Percentiles rank a stretch among this genome's conserved stretches.
Evolutionary conservation across 805 yeast species (phyloP).

Genomic region (Yamadazyma philogaea): DNA sequence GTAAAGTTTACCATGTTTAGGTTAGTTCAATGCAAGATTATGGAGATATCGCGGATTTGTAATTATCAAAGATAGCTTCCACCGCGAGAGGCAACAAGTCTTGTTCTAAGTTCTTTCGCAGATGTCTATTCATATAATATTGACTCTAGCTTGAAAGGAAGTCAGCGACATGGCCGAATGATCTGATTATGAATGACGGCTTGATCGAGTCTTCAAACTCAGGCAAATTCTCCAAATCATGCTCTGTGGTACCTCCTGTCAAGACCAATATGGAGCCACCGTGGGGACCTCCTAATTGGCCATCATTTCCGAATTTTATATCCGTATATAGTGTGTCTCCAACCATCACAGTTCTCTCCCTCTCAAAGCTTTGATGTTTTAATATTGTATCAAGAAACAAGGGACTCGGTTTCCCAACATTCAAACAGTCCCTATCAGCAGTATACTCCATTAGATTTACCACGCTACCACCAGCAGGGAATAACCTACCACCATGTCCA

Average conservation of each 20-base stretch:
- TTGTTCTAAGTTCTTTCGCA: no score
- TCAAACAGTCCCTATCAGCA: slow-evolving; percentile 28
- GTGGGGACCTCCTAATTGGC: slow-evolving; percentile 27
- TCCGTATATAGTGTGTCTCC: slow-evolving; percentile 44
- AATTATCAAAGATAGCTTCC: not conserved
- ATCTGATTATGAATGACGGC: slow-evolving; percentile 31
- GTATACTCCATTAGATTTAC: slow-evolving; percentile 38
- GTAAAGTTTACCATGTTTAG: slow-evolving; percentile 53
- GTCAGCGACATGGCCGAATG: slow-evolving; percentile 27
- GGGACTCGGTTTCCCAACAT: slow-evolving; percentile 39
- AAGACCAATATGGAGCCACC: slow-evolving; percentile 34
- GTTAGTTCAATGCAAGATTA: not conserved
- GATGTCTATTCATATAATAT: not conserved
- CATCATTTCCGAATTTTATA: slow-evolving; percentile 43
- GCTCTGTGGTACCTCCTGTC: slow-evolving; percentile 32
- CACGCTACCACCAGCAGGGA: slow-evolving; percentile 43
- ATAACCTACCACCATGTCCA: slow-evolving; percentile 33
- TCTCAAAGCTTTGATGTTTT: slow-evolving; percentile 24
- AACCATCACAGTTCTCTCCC: slow-evolving; percentile 32
- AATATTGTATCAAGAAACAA: slow-evolving; percentile 30
- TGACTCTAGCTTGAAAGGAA: not conserved
- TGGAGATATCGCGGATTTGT: not conserved
- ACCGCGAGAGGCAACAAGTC: not conserved
- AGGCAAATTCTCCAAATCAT: slow-evolving; percentile 18
- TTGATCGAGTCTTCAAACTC: slow-evolving; percentile 15